phyloP scores from a whole-genome alignment of 2,329 filamentous ascomycete genomes.

The Paracamarosporium sp. region DNA sequence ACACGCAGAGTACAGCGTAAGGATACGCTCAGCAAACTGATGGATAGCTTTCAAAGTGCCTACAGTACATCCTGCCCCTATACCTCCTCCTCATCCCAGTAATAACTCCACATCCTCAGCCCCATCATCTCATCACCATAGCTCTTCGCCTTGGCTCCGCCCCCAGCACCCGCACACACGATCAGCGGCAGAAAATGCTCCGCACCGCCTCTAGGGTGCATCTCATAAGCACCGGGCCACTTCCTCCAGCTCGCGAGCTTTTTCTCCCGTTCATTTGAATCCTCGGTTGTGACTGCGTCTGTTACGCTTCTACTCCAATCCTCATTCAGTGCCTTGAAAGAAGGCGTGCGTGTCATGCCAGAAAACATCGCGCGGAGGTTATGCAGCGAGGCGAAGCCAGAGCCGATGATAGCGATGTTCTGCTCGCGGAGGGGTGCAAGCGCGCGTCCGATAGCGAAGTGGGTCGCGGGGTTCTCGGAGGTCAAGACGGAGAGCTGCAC shows the following conservation, averaged over 20 bases:
- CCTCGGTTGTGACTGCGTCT: slow-evolving; percentile 47
- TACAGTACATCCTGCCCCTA: neutral
- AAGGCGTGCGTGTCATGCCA: slow-evolving; percentile 27
- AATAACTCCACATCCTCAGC: slow-evolving; percentile 62
- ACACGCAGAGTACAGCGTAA: no score
- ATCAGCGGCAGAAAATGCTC: slow-evolving; percentile 68
- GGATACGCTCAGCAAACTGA: no score
- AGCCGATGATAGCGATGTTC: slow-evolving; percentile 67
- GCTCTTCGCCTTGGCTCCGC: slow-evolving; percentile 46
- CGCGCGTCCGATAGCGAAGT: slow-evolving; percentile 62
- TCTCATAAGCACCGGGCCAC: slow-evolving; percentile 57
- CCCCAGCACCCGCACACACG: slow-evolving; percentile 59
- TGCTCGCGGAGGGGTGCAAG: slow-evolving; percentile 57
- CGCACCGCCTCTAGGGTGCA: slow-evolving; percentile 61
- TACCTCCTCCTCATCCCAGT: slow-evolving; percentile 53
- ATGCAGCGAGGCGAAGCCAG: slow-evolving; percentile 66
- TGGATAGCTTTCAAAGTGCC: no score
- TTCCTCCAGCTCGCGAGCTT: slow-evolving; percentile 57
- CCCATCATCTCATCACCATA: slow-evolving; percentile 61
- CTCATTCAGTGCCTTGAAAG: slow-evolving; percentile 38
- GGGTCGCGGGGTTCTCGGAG: slow-evolving; percentile 58
- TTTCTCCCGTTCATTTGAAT: slow-evolving; percentile 44
- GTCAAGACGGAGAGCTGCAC: slow-evolving; percentile 64
- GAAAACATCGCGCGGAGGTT: slow-evolving; percentile 59
- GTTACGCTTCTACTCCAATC: slow-evolving; percentile 58